Conservation (phyloP, 2,329 filamentous ascomycete genomes). For the Aspergillus sp. region DNA sequence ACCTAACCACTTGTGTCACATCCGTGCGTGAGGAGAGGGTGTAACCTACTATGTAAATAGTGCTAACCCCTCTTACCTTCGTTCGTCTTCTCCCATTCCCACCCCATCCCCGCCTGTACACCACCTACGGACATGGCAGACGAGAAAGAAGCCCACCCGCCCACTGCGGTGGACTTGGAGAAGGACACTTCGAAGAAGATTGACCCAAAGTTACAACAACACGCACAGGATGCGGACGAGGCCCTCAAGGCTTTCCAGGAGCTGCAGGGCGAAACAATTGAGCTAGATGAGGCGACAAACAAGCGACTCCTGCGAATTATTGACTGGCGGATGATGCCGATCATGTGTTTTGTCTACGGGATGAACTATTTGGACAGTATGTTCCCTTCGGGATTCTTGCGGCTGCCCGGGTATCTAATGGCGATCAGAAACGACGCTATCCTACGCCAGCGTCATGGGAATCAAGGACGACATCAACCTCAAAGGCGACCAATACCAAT, state of each 20-base stretch:
- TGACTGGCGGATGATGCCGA: constrained; percentile 61
- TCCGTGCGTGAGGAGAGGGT: neutral
- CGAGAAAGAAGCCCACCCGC: constrained; percentile 38
- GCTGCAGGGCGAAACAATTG: constrained; percentile 49
- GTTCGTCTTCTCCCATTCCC: neutral
- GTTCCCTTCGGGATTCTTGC: constrained; percentile 3
- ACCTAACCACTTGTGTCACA: neutral
- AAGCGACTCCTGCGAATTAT: constrained; percentile 59
- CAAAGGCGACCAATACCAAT: constrained; percentile 47
- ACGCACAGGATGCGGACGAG: constrained; percentile 59
- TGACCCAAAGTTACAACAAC: constrained; percentile 45
- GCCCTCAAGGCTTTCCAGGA: constrained; percentile 56
- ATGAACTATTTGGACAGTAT: constrained; percentile 56
- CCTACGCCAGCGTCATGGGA: constrained; percentile 55
- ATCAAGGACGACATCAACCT: constrained; percentile 47
- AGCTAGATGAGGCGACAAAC: constrained; percentile 56
- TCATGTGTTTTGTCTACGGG: constrained; percentile 58
- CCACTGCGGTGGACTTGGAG: constrained; percentile 19
- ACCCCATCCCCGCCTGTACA: neutral
- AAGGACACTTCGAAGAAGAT: constrained; percentile 13
- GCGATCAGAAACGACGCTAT: constrained; percentile 45
- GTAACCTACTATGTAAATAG: constrained; percentile 4
- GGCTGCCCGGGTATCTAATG: neutral
- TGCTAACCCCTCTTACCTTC: neutral
- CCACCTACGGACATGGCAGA: constrained; percentile 13